Conservation (phyloP, 441 rosid species). For the Biscutella laevigata region DNA sequence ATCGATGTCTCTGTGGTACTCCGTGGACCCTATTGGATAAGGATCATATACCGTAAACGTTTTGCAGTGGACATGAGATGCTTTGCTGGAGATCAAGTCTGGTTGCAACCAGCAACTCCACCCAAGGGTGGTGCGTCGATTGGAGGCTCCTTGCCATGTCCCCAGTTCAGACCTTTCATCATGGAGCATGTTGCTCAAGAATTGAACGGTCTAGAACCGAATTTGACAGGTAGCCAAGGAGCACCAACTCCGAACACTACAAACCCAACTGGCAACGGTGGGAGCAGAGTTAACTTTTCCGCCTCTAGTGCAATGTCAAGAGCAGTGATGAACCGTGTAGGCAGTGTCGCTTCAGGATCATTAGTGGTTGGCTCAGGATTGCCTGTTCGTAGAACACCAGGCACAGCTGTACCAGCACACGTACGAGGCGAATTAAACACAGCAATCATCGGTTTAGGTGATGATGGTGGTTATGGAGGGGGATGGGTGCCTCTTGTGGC, state of each 20-base stretch:
- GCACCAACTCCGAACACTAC: slow-evolving; percentile 34
- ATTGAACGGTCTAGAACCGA: slow-evolving; percentile 80
- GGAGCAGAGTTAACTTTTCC: slow-evolving; percentile 62
- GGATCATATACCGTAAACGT: slow-evolving; percentile 84
- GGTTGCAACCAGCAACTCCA: slow-evolving; percentile 99
- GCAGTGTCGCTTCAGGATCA: slow-evolving; percentile 55
- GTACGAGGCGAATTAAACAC: slow-evolving; percentile 94
- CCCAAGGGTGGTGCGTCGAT: slow-evolving; percentile 87
- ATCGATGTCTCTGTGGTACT: slow-evolving; percentile 97
- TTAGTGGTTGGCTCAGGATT: slow-evolving; percentile 56
- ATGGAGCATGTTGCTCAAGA: slow-evolving; percentile 99
- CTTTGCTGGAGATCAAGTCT: slow-evolving; percentile 98
- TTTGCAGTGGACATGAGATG: slow-evolving; percentile 99
- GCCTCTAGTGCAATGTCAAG: slow-evolving; percentile 55
- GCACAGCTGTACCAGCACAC: slow-evolving; percentile 75
- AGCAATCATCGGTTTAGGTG: slow-evolving; percentile 95
- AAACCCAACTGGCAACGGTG: slow-evolving; percentile 48
- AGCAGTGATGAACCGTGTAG: slow-evolving; percentile 64
- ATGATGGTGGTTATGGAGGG: slow-evolving; percentile 99
- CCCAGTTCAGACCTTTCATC: slow-evolving; percentile 98
- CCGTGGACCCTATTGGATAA: slow-evolving; percentile 98
- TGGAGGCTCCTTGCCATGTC: slow-evolving; percentile 98
- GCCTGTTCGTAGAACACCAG: slow-evolving; percentile 75
- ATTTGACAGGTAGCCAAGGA: slow-evolving; percentile 68
- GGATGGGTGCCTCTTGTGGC: slow-evolving; percentile 99